Base-by-base conservation (phyloP, 805 yeast genomes). In the Candida andamanensis region DNA sequence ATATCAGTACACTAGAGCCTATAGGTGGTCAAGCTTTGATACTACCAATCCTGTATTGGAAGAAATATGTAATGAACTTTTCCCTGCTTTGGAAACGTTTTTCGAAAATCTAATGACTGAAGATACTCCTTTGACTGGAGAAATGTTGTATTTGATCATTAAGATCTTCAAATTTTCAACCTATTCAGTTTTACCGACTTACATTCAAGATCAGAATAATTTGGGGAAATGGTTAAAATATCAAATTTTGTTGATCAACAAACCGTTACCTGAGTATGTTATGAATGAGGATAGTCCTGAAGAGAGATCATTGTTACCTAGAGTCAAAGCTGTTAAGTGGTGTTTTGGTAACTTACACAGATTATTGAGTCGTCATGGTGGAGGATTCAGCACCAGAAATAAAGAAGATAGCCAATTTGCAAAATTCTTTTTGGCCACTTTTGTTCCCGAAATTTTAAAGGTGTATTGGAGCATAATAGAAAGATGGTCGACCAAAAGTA, bases 1-100 rank as follows among this genome's bases (percentile, higher is more conserved):
- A 33, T 60, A 51, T 31, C 67, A 65, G 37, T 65, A 65, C 40
- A 50, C 68, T 22, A 59, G 58, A 36, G 56, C 57, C 37, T 65
- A 65, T 45, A 51, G 69, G 33, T 65, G 60, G 57, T 47, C 60
- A 3, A 54, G 57, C 10, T 54, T 84, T 23, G 85, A 82, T 36
- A 53, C 60, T 0, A 51, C 47, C 1, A 65, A 65, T 42, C 67
- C 69, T 2, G 59, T 65, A 11, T 50, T 65, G 35, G 67, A 66
- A 29, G 64, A 60, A 20, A 48, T 63, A 8, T 43, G 68, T 8
- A 44, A 40, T 15, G 56, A 55, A 21, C 29, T 59, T 15, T 66
- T 62, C 41, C 72, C 72, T 2, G 28, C 46, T 6, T 52, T 66
- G 40, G 69, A 63, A 39, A 28, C 28, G 4, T 52, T 66, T 29